Conservation (phyloP, 1,139 yeast species). For the Saccharomyces hybrid region DNA sequence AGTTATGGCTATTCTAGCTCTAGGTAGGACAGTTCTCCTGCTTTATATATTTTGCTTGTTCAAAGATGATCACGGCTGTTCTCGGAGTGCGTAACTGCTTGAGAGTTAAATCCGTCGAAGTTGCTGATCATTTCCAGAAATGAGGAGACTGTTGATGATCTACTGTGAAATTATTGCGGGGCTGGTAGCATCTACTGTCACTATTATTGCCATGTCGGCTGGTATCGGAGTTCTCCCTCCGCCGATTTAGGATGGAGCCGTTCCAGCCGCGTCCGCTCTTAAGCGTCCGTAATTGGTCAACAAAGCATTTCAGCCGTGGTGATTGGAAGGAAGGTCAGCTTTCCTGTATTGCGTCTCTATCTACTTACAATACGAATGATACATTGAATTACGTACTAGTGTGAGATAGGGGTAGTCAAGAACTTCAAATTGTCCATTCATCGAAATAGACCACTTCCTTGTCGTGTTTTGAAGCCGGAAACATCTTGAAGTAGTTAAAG, state of each 20-base stretch:
- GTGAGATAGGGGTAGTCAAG: background rate
- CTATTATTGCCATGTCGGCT: background rate
- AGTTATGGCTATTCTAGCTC: background rate
- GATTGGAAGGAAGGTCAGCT: background rate
- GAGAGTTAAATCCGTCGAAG: background rate
- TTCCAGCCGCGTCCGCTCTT: background rate
- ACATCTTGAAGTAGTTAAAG: conserved; percentile 31
- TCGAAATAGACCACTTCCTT: conserved; percentile 35
- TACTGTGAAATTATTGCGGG: background rate
- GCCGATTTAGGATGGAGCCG: background rate
- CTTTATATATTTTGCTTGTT: background rate
- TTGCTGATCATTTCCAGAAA: background rate
- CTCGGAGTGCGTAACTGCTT: background rate
- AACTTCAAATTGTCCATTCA: conserved; percentile 32
- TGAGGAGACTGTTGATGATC: background rate
- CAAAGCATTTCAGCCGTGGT: background rate
- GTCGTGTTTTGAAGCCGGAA: conserved; percentile 31
- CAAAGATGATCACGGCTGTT: background rate
- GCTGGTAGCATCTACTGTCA: background rate
- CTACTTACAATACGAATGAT: conserved; percentile 1
- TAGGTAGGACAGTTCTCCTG: background rate
- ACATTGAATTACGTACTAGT: background rate
- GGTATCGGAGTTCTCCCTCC: background rate
- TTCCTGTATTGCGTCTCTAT: background rate
- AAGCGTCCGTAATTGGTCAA: background rate